Evolutionary conservation across 805 yeast genomes (phyloP).

Genomic region (Candida sphagnicola): DNA sequence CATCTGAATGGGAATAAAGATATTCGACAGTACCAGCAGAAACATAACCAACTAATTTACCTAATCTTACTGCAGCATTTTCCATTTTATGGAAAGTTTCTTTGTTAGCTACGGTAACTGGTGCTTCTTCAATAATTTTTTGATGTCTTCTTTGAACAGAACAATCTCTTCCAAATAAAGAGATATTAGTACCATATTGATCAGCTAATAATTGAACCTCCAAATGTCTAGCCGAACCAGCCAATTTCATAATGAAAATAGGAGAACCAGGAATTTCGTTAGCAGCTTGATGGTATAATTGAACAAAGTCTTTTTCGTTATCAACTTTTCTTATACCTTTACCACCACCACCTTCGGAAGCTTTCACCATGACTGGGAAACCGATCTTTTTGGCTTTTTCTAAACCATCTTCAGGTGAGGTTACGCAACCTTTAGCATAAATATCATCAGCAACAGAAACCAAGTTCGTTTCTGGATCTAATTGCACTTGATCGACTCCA

Average conservation of each 20-base stretch:
- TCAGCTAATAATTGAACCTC: constrained; percentile 98
- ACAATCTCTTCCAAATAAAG: constrained; percentile 97
- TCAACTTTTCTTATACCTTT: constrained; percentile 98
- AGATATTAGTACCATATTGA: constrained; percentile 96
- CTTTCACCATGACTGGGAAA: constrained; percentile 98
- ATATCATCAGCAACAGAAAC: constrained; percentile 86
- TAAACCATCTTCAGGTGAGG: constrained; percentile 84
- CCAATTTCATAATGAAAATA: constrained; percentile 94
- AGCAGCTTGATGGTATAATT: constrained; percentile 88
- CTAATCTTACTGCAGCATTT: constrained; percentile 94
- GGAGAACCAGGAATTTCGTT: constrained; percentile 99
- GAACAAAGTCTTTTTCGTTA: constrained; percentile 67
- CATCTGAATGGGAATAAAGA: constrained; percentile 88
- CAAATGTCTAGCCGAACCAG: constrained; percentile 96
- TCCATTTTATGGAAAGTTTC: constrained; percentile 91
- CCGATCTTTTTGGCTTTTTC: constrained; percentile 83
- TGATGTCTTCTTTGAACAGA: constrained; percentile 99
- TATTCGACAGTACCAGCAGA: constrained; percentile 99
- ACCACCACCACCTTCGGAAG: constrained; percentile 99
- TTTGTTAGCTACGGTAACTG: constrained; percentile 88
- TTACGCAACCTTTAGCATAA: constrained; percentile 85
- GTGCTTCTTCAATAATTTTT: constrained; percentile 98
- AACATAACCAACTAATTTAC: constrained; percentile 95
- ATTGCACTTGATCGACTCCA: constrained; percentile 78
- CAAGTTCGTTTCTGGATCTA: constrained; percentile 66